Base-by-base conservation (phyloP, 164 flowering plant genomes). In the Chimonanthus salicifolius region DNA sequence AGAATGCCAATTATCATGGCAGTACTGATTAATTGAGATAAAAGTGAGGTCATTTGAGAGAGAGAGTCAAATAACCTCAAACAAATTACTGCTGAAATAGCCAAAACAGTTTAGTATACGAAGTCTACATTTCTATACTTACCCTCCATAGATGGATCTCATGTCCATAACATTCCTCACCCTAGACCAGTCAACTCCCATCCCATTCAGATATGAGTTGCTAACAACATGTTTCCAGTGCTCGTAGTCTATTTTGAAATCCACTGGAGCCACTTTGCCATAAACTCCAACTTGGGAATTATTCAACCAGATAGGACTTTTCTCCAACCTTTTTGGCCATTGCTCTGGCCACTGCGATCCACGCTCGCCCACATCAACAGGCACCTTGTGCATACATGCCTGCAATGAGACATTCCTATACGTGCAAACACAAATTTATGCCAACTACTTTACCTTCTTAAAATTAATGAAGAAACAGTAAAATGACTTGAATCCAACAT, bases 81-180 rank as follows among this genome's bases (percentile, higher is more conserved):
- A 33, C 33, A 33, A 33, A 33, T 1, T 33, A 33, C 33, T 33
- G 33, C 33, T 33, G 33, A 33, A 33, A 33, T 33, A 33, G 33
- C 33, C 33, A 33, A 33, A 1, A 33, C 1, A 33, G 33, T 33
- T 33, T 33, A 33, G 33, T 33, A 33, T 33, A 33, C 33, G 33
- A 33, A 33, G 33, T 33, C 33, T 33, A 33, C 33, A 33, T 21
- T 20, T 63, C 10, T 54, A 4, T 45, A 43, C 71, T 89, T 88
- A 96, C 98, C 99, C 98, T 87, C 99, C 99, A 80, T 96, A 96
- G 66, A 92, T 80, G 70, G 99, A 70, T 85, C 94, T 87, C 99
- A 96, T 96, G 86, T 96, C 99, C 98, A 96, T 94, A 74, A 90
- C 96, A 84, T 94, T 96, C 70, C 99, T 85, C 54, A 94, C 94